Base-by-base conservation (phyloP, 2,329 filamentous ascomycete species). In the Claviceps africana region DNA sequence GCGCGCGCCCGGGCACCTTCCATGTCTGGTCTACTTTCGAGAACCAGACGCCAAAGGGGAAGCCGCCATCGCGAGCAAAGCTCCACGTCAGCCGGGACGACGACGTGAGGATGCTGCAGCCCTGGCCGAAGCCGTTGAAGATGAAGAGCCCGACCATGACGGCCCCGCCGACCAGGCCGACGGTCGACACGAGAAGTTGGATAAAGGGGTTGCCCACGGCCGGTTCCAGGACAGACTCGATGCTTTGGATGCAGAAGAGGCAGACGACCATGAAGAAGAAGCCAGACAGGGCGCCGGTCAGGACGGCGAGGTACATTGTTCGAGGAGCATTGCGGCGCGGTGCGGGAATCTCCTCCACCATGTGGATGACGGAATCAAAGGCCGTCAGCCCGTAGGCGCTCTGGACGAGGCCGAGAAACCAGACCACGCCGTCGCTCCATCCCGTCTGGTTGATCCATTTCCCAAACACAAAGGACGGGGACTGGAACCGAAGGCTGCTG, bases 301-400 rank as follows among this genome's bases (percentile, higher is more conserved):
- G 54, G 1, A 79, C 72, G 0, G 76, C 72, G 19, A 78, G 67
- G 66, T 71, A 78, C 55, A 79, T 77, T 3, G 74, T 70, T 17
- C 66, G 66, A 0, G 77, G 77, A 0, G 71, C 72, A 52, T 76
- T 77, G 37, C 64, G 71, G 31, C 74, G 64, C 1, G 77, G 76
- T 4, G 67, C 63, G 1, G 76, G 76, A 1, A 79, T 75, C 57
- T 79, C 76, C 56, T 80, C 77, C 2, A 77, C 72, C 67, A 80
- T 72, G 59, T 81, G 77, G 39, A 79, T 77, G 35, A 77, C 76
- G 0, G 76, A 74, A 57, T 81, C 77, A 55, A 80, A 79, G 1
- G 76, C 77, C 0, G 75, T 78, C 17, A 78, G 62, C 2, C 59
- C 77, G 51, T 79, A 80, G 0, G 77, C 77, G 1, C 74, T 72